phyloP scores from a whole-genome alignment of 495 filamentous ascomycete genomes.

The Penicillium goetzii region DNA sequence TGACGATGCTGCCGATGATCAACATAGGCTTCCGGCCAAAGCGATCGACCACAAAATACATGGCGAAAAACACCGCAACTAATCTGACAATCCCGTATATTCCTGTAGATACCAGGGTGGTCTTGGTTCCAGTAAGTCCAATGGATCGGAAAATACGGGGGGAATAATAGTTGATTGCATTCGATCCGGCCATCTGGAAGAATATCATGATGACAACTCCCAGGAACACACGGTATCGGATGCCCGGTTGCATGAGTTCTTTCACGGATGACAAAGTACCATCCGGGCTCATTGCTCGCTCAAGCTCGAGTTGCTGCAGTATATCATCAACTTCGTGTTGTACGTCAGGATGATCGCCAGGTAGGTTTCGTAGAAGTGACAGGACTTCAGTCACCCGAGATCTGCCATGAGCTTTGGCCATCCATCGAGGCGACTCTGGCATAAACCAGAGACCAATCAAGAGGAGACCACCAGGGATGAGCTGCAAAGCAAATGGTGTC shows the following conservation, averaged over 20 bases:
- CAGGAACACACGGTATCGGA: constrained; percentile 52
- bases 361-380: constrained; percentile 19
- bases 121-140: constrained; percentile 21
- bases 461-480: constrained; percentile 41
- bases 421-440: constrained; percentile 67
- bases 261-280: constrained; percentile 38
- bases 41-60: constrained; percentile 27
- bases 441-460: constrained; percentile 53
- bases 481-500: constrained; percentile 27
- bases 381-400: constrained; percentile 14
- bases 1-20: constrained; percentile 14
- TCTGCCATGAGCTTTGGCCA: constrained; percentile 31
- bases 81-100: constrained; percentile 27
- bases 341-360: constrained; percentile 18
- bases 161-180: constrained; percentile 32
- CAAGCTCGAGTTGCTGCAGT: constrained; percentile 19
- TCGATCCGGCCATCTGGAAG: constrained; percentile 26
- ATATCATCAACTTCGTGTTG: constrained; percentile 25
- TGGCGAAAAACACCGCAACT: constrained; percentile 19
- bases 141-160: constrained; percentile 30
- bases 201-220: constrained; percentile 49
- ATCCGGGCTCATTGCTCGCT: constrained; percentile 8
- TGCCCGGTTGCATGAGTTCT: constrained; percentile 35
- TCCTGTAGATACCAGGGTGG: constrained; percentile 23
- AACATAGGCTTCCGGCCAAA: constrained; percentile 24